Conservation (phyloP, 2,329 filamentous ascomycete genomes). For the Neofusicoccum kwambonambiense region DNA sequence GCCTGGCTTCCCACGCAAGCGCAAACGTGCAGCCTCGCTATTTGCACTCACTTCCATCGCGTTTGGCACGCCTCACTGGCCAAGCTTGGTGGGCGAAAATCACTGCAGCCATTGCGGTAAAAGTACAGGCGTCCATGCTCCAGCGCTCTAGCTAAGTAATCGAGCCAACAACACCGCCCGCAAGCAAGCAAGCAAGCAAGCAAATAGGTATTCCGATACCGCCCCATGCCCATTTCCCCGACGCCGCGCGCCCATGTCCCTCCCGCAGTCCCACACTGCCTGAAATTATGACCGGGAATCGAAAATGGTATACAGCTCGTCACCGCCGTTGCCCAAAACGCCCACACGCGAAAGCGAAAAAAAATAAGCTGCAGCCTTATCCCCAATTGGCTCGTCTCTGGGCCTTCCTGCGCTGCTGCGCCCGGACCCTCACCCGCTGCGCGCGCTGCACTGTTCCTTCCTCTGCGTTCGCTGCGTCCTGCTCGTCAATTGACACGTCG, state of each 20-base stretch:
- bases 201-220: constrained; percentile 12
- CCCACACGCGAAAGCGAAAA: neutral
- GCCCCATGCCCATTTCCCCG: neutral
- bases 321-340: constrained; percentile 1
- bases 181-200: neutral
- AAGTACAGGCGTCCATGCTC: constrained; percentile 15
- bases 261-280: neutral
- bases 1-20: neutral
- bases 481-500: constrained; percentile 22
- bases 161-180: constrained; percentile 8
- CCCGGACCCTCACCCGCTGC: constrained; percentile 26
- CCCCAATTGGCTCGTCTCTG: constrained; percentile 21
- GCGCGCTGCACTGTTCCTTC: constrained; percentile 18
- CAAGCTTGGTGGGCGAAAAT: constrained; percentile 7
- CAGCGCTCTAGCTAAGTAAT: constrained; percentile 14
- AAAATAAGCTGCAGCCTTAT: neutral
- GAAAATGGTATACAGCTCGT: constrained; percentile 20
- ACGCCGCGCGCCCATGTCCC: constrained; percentile 7
- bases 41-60: constrained; percentile 1
- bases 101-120: constrained; percentile 15
- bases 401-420: constrained; percentile 32
- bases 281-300: constrained; percentile 8
- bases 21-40: constrained; percentile 6
- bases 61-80: neutral
- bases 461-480: constrained; percentile 24